Evolutionary conservation across 139 green algal genomes (phyloP), one percentile per base, ranked within the genome.

Genomic region (Parachlorella kessleri): DNA sequence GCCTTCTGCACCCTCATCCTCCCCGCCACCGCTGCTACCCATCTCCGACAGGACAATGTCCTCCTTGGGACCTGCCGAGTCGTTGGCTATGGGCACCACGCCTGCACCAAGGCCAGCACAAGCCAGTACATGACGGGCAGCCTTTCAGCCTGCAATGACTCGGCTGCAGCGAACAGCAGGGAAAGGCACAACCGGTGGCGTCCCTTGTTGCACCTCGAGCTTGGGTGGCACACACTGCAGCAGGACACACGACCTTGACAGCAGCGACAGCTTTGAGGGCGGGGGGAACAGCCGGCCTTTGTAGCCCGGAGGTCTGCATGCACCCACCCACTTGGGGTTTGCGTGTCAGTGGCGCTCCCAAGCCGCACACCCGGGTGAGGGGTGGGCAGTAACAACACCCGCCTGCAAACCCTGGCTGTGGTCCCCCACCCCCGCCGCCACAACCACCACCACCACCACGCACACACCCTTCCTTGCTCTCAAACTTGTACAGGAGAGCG

Each of bases 41-140:
- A 26, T 37, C 73, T 85, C 81, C 6, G 82, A 72, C 73, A 87
- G 72, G 33, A 97, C 85, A 36, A 97, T 96, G 85, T 95, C 93
- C 53, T 79, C 70, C 0, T 41, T 42, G 3, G 93, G 93, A 0
- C 93, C 91, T 18, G 87, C 95, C 33, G 94, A 98, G 75, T 94
- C 87, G 83, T 99, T 90, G 21, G 91, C 95, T 38, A 98, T 95
- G 33, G 95, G 92, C 24, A 98, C 88, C 9, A 92, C 88, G 1
- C 95, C 95, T 84, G 84, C 55, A 71, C 14, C 3, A 24, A 5
- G 32, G 70, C 30, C 30, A 55, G 55, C 33, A 0, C 28, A 35
- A 1, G 72, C 26, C 24, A 18, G 9, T n/a, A n/a, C n/a, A n/a
- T 1, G 64, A 14, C 32, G 23, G 30, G 64, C 32, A n/a, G 59